These are phyloP conservation scores for Phytophthora foliorum DNA, from an alignment of 352 stramenopile genomes.

Conservation along the genomic window DNA sequence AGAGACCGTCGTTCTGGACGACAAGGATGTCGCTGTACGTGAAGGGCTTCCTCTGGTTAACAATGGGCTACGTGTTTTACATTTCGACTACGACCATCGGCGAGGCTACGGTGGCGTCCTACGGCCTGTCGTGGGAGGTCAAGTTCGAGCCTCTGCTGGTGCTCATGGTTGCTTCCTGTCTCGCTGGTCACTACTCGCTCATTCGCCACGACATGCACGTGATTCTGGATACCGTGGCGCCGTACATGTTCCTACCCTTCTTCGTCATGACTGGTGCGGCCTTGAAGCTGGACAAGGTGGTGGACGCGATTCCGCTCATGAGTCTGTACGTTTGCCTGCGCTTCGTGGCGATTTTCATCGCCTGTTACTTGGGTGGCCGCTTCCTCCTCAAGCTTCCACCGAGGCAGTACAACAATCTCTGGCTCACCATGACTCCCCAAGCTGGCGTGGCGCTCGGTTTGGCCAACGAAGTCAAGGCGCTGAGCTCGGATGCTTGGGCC, in stretches of 20 bases:
- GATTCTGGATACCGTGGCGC: conserved; percentile 71
- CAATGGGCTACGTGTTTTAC: conserved; percentile 71
- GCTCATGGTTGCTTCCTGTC: conserved; percentile 71
- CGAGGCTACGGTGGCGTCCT: conserved; percentile 50
- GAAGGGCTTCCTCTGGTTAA: conserved; percentile 78
- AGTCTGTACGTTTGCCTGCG: conserved; percentile 69
- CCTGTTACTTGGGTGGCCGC: conserved; percentile 65
- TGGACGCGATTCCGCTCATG: conserved; percentile 69
- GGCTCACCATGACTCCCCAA: conserved; percentile 80
- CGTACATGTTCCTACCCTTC: conserved; percentile 81
- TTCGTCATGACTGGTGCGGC: conserved; percentile 82
- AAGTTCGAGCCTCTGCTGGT: conserved; percentile 81
- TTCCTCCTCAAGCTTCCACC: conserved; percentile 70
- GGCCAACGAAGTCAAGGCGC: conserved; percentile 61
- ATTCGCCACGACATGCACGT: conserved; percentile 86
- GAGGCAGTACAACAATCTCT: conserved; percentile 79
- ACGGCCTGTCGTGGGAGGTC: conserved; percentile 69
- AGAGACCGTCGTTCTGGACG: conserved; percentile 33
- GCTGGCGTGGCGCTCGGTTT: conserved; percentile 74
- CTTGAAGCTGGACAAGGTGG: conserved; percentile 75
- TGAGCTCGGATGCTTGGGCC: conserved; percentile 65
- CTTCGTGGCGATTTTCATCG: conserved; percentile 69
- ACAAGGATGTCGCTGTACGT: conserved; percentile 48
- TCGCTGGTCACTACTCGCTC: conserved; percentile 65
- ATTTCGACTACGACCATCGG: conserved; percentile 58